Conservation (phyloP, 345 rosid genomes). For the Adansonia digitata region DNA sequence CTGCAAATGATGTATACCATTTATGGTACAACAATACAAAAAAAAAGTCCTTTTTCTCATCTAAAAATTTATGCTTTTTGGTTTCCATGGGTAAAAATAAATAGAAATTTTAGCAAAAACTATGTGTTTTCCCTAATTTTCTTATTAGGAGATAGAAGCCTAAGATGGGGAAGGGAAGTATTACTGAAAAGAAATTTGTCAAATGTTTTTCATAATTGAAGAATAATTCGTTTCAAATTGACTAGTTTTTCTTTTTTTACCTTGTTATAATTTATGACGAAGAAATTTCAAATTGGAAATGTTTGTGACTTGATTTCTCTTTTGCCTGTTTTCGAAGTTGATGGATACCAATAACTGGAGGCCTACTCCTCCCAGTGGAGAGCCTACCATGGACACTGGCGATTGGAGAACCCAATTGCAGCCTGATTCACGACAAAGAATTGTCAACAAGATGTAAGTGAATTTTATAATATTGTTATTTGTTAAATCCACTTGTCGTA, state of each 20-base stretch:
- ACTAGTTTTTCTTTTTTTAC: not conserved
- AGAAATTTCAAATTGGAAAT: not conserved
- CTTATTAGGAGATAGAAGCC: not conserved
- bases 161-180: not conserved
- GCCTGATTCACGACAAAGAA: too few species aligned
- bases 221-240: not conserved
- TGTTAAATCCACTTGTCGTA: not conserved
- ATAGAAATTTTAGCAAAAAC: too few species aligned
- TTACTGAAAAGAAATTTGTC: not conserved
- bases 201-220: not conserved
- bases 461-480: too few species aligned
- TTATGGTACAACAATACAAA: not conserved
- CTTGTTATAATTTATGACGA: not conserved
- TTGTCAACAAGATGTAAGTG: too few species aligned
- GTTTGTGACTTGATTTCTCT: not conserved
- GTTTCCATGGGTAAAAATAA: not conserved
- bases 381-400: conserved; percentile 34
- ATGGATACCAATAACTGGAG: conserved; percentile 43
- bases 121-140: not conserved
- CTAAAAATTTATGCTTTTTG: not conserved
- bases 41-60: too few species aligned
- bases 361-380: conserved; percentile 34
- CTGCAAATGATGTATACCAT: not conserved
- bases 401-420: too few species aligned
- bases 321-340: not conserved